phyloP scores from a whole-genome alignment of 345 rosid genomes.

The Brassica rapa region DNA sequence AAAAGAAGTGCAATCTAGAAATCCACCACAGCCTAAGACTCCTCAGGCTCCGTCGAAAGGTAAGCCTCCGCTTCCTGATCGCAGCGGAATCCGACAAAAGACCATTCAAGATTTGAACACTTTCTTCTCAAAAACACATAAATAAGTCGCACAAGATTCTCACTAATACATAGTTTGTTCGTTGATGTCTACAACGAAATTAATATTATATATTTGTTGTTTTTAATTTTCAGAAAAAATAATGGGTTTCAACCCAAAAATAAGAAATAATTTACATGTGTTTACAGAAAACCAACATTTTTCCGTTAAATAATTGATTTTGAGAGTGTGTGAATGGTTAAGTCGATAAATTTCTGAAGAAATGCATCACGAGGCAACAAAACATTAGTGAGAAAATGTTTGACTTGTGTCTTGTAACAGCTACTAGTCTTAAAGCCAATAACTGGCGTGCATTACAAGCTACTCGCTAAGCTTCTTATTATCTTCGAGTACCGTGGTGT shows the following conservation, averaged over 20 bases:
- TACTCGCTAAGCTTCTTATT: conserved; percentile 30
- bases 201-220: not conserved
- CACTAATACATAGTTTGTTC: not conserved
- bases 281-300: not conserved
- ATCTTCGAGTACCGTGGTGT: not conserved
- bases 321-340: not conserved
- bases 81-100: not conserved
- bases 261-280: not conserved
- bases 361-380: too few species aligned
- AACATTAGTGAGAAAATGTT: not conserved
- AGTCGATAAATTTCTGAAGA: not conserved
- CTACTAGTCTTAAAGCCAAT: conserved; percentile 41
- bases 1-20: conserved; percentile 10
- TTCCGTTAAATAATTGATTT: not conserved
- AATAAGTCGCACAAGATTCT: not conserved
- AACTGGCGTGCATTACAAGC: conserved; percentile 57
- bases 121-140: not conserved
- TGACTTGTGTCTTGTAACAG: conserved; percentile 27
- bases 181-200: not conserved
- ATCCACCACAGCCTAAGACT: conserved; percentile 16
- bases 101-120: not conserved
- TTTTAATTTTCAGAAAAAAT: not conserved
- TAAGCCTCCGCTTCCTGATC: not conserved
- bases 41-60: conserved; percentile 23
- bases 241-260: not conserved